Evolutionary conservation across 2,329 filamentous ascomycete species (phyloP).

Genomic region (Alternaria rosae): DNA sequence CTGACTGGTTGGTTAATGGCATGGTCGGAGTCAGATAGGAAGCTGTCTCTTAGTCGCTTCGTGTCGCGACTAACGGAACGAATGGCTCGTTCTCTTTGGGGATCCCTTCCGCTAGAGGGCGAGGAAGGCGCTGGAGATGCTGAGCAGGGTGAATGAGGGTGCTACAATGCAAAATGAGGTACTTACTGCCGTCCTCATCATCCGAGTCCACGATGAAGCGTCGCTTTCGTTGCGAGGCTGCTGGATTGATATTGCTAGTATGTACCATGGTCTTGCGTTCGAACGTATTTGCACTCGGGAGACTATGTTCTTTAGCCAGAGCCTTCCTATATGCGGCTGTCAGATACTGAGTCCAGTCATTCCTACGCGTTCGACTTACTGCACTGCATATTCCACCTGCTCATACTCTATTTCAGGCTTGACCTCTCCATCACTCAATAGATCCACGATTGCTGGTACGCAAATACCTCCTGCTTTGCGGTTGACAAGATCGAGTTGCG

Average conservation of each 20-base stretch:
- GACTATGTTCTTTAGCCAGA: neutral
- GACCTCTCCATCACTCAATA: neutral
- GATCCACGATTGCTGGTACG: neutral
- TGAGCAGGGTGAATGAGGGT: rapidly evolving
- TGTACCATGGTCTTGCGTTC: too few relatives aligned
- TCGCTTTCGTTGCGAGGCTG: neutral
- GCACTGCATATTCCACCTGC: neutral
- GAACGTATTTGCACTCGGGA: neutral
- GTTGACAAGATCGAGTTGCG: neutral
- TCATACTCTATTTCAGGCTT: neutral
- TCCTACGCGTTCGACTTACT: neutral
- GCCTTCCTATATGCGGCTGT: neutral
- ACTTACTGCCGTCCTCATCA: neutral
- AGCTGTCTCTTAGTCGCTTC: neutral
- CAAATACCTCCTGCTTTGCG: neutral
- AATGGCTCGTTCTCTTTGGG: neutral
- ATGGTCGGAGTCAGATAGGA: neutral
- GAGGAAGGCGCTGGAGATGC: neutral
- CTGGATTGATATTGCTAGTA: neutral
- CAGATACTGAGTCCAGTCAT: neutral
- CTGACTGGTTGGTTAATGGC: neutral
- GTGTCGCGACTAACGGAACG: neutral
- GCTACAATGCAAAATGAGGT: neutral
- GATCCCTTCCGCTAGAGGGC: neutral
- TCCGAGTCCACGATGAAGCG: neutral